phyloP scores from a whole-genome alignment of 139 green algal species.

The Deuterostichococcus epilithicus region DNA sequence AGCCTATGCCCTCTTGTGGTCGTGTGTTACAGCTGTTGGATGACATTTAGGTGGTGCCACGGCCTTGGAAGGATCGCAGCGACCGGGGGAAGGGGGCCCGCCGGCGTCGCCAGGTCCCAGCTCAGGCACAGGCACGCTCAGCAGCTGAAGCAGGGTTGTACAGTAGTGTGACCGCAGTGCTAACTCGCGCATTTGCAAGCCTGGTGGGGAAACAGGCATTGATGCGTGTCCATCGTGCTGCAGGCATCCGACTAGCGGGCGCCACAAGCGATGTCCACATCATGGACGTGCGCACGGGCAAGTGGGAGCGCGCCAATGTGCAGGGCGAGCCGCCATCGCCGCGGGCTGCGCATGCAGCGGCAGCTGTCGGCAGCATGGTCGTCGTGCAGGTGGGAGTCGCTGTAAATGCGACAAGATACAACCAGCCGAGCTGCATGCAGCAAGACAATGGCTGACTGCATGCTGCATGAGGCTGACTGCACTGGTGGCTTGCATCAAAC shows the following conservation, averaged over 20 bases:
- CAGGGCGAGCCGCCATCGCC: conserved; percentile 86
- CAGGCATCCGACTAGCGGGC: conserved; percentile 83
- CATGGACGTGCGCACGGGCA: conserved; percentile 81
- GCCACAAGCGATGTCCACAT: conserved; percentile 93
- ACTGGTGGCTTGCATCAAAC: conserved; percentile 11
- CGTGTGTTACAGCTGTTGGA: no score
- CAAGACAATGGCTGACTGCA: not conserved
- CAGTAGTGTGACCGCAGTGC: not conserved
- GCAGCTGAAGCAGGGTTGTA: not conserved
- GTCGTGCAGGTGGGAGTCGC: conserved; percentile 74
- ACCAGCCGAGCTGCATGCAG: not conserved
- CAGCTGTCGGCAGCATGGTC: conserved; percentile 98
- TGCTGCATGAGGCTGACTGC: not conserved
- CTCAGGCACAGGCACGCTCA: conserved; percentile 10
- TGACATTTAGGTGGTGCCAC: conserved; percentile 86
- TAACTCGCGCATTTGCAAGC: not conserved
- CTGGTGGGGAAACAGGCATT: not conserved
- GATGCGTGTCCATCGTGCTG: not conserved
- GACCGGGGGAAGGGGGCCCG: not conserved
- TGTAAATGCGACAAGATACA: not conserved
- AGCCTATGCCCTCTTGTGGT: no score
- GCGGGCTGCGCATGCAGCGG: conserved; percentile 91
- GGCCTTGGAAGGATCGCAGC: conserved; percentile 71
- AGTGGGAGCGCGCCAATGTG: conserved; percentile 79
- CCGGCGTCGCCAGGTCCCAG: conserved; percentile 24